phyloP scores from a whole-genome alignment of 768 basidiomycete species.

The Trametes gibbosa region DNA sequence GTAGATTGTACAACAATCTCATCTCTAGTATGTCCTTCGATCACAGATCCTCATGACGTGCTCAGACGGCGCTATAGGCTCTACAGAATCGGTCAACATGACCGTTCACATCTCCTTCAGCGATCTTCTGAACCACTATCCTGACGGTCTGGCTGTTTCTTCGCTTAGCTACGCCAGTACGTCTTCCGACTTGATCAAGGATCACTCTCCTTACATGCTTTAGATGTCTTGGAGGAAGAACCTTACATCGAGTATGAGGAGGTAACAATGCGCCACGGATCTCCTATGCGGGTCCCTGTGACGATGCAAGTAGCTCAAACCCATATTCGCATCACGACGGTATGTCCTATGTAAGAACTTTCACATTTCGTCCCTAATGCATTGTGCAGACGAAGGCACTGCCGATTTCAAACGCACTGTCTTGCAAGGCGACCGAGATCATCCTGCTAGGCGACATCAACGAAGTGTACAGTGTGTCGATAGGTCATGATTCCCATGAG shows the following conservation, averaged over 20 bases:
- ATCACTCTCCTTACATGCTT: not conserved
- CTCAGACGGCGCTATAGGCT: slow-evolving; percentile 11
- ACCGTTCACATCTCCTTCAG: slow-evolving; percentile 61
- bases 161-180: slow-evolving; percentile 56
- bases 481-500: slow-evolving; percentile 71
- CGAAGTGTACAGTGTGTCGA: slow-evolving; percentile 81
- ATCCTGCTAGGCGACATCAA: slow-evolving; percentile 78
- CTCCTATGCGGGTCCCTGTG: slow-evolving; percentile 71
- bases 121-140: slow-evolving; percentile 55
- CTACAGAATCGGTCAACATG: slow-evolving; percentile 31
- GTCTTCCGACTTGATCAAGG: slow-evolving; percentile 24
- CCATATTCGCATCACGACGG: slow-evolving; percentile 78
- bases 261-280: slow-evolving; percentile 63
- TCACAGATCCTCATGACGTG: not conserved
- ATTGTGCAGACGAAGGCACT: slow-evolving; percentile 59
- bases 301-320: slow-evolving; percentile 60
- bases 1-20: slow-evolving; percentile 76
- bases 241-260: slow-evolving; percentile 49
- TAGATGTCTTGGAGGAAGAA: slow-evolving; percentile 67
- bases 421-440: slow-evolving; percentile 80
- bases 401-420: slow-evolving; percentile 61
- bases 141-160: slow-evolving; percentile 37
- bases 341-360: slow-evolving; percentile 33
- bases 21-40: slow-evolving; percentile 40
- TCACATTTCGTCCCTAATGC: not conserved